phyloP scores from a whole-genome alignment of 352 stramenopile genomes.

The Phytopythium cucurbitacearum region DNA sequence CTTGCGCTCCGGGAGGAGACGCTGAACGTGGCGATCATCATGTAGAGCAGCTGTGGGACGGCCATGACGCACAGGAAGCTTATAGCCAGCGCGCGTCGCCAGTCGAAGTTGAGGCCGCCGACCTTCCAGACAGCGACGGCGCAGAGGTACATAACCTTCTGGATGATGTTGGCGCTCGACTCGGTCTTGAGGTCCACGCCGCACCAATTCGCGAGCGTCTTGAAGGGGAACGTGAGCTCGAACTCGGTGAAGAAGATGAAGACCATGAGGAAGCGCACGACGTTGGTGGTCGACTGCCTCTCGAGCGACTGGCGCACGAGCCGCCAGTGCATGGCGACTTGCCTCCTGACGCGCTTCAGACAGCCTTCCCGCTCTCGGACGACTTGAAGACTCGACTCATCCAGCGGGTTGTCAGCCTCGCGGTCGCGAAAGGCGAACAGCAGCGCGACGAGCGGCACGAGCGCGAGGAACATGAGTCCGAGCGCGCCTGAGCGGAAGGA shows the following conservation, averaged over 20 bases:
- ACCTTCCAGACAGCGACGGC: conserved; percentile 42
- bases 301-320: conserved; percentile 24
- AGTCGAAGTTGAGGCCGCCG: conserved; percentile 37
- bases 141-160: conserved; percentile 35
- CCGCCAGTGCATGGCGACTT: conserved; percentile 11
- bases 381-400: no score
- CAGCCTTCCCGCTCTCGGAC: neutral
- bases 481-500: conserved; percentile 40
- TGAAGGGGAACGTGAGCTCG: conserved; percentile 38
- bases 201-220: conserved; percentile 37
- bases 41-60: conserved; percentile 35
- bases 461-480: conserved; percentile 43
- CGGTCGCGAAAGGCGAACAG: conserved; percentile 36
- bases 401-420: no score
- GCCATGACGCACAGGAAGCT: conserved; percentile 33
- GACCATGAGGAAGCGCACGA: conserved; percentile 54
- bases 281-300: conserved; percentile 29
- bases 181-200: conserved; percentile 29
- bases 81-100: conserved; percentile 21
- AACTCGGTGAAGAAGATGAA: conserved; percentile 65
- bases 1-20: conserved; percentile 19
- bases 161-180: conserved; percentile 45
- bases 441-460: conserved; percentile 32
- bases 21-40: conserved; percentile 24
- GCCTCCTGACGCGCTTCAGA: neutral